These are phyloP conservation scores for Fusarium sp. DNA, from an alignment of 2,329 filamentous ascomycete genomes.

Conservation along the genomic window DNA sequence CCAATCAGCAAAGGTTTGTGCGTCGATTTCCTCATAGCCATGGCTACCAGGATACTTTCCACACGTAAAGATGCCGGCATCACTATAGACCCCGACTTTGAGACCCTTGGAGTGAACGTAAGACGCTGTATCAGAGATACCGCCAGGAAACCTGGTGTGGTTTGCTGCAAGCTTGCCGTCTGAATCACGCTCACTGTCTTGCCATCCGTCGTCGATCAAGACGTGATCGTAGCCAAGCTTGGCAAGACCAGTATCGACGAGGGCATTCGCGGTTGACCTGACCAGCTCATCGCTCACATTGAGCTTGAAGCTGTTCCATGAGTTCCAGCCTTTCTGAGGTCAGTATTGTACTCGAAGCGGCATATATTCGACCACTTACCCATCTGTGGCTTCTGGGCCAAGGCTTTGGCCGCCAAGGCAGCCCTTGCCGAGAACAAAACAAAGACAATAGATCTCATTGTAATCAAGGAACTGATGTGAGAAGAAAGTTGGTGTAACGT, in stretches of 20 bases:
- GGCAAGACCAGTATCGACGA: neutral
- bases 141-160: neutral
- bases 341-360: neutral
- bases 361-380: neutral
- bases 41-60: neutral
- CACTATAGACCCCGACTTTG: neutral
- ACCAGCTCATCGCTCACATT: neutral
- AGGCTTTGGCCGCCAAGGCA: neutral
- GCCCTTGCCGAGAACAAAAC: neutral
- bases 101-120: neutral
- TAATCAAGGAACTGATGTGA: too few relatives aligned
- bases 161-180: neutral
- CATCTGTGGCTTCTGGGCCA: neutral
- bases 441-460: neutral
- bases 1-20: neutral
- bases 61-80: neutral
- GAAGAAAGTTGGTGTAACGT: neutral
- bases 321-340: neutral
- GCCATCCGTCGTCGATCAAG: neutral
- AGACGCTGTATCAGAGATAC: neutral
- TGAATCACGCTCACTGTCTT: neutral
- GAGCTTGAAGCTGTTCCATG: neutral
- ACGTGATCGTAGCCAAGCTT: neutral
- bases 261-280: neutral
- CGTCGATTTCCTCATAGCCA: neutral